phyloP scores from a whole-genome alignment of 495 filamentous ascomycete species.

The Penicillium bialowiezense region DNA sequence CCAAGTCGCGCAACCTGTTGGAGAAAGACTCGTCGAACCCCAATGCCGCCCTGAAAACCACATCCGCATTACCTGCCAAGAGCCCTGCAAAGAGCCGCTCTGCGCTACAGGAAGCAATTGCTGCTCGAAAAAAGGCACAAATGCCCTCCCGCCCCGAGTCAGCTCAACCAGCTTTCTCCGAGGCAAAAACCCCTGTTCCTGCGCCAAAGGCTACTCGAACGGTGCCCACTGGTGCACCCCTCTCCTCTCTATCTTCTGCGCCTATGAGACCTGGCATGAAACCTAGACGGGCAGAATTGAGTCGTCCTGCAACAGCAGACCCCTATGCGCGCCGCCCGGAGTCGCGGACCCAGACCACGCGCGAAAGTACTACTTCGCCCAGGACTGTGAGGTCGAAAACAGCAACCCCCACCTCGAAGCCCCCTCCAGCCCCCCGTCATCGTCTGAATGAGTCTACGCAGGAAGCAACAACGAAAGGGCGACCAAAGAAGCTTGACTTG shows the following conservation, averaged over 20 bases:
- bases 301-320: slow-evolving; percentile 57
- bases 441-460: slow-evolving; percentile 28
- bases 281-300: slow-evolving; percentile 45
- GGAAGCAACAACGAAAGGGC: slow-evolving; percentile 28
- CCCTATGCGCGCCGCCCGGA: slow-evolving; percentile 47
- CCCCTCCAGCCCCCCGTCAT: slow-evolving; percentile 26
- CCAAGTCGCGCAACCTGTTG: slow-evolving; percentile 68
- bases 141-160: slow-evolving; percentile 70
- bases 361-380: slow-evolving; percentile 41
- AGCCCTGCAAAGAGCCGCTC: slow-evolving; percentile 33
- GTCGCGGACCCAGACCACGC: slow-evolving; percentile 23
- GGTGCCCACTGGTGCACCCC: slow-evolving; percentile 30
- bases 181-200: slow-evolving; percentile 38
- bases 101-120: slow-evolving; percentile 73
- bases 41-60: slow-evolving; percentile 49
- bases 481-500: slow-evolving; percentile 39
- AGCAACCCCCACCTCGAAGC: slow-evolving; percentile 28
- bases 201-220: slow-evolving; percentile 32
- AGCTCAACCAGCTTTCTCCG: slow-evolving; percentile 57
- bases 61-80: slow-evolving; percentile 42
- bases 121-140: slow-evolving; percentile 71
- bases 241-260: slow-evolving; percentile 54
- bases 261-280: slow-evolving; percentile 55
- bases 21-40: slow-evolving; percentile 81
- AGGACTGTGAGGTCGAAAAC: slow-evolving; percentile 32